phyloP scores from a whole-genome alignment of 495 filamentous ascomycete species.

The Neurospora tetraspora region DNA sequence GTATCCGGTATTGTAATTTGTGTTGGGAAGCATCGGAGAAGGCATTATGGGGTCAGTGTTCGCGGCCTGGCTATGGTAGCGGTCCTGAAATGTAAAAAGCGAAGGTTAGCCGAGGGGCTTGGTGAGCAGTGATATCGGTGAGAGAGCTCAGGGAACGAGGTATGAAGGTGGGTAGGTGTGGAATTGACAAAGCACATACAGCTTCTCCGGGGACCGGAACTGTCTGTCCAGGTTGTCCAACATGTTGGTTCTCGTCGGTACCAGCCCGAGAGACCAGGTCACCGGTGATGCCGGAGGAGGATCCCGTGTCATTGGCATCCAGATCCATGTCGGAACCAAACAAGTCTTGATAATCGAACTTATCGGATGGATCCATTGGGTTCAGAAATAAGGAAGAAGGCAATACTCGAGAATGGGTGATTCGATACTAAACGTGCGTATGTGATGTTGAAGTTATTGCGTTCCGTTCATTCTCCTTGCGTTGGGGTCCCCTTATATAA shows the following conservation, averaged over 20 bases:
- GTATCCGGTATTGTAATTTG: too few species aligned
- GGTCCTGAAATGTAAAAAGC: background rate
- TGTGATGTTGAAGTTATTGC: background rate
- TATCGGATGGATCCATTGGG: background rate
- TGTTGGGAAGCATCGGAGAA: background rate
- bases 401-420: background rate
- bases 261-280: background rate
- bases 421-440: background rate
- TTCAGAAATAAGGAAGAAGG: background rate
- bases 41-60: background rate
- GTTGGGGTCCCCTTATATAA: background rate
- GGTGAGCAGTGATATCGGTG: background rate
- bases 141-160: background rate
- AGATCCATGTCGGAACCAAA: background rate
- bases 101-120: background rate
- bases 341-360: background rate
- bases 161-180: background rate
- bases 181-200: background rate
- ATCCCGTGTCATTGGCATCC: background rate
- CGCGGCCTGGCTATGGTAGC: background rate
- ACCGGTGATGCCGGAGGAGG: background rate
- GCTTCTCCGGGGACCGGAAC: background rate
- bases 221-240: background rate
- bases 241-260: background rate
- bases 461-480: background rate